A percentile compares a stretch with the other conserved stretches of the same genome.
phyloP scores from a whole-genome alignment of 306 rosid genomes.

The Parietaria judaica region DNA sequence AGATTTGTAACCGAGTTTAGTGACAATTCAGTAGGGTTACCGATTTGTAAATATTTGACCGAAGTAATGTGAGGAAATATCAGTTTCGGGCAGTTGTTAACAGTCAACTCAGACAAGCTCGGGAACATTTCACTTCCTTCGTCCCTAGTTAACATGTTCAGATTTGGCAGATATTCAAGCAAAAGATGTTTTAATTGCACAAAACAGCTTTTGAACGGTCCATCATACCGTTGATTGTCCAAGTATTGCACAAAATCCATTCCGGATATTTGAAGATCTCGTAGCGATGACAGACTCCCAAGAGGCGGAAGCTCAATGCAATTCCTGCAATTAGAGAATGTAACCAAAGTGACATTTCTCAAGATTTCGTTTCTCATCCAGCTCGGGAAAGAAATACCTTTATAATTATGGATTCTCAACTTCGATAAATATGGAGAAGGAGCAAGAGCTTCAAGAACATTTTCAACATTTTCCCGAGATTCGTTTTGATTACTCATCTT shows the following conservation, averaged over 20 bases:
- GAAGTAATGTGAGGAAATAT: no score
- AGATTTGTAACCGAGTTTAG: background rate
- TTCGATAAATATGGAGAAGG: background rate
- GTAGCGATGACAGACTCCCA: conserved; percentile 1
- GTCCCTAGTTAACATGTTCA: conserved; percentile 2
- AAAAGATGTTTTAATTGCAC: background rate
- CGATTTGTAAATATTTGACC: no score
- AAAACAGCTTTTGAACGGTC: background rate
- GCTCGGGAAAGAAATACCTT: background rate
- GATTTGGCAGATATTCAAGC: conserved; percentile 1
- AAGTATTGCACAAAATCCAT: conserved; percentile 1
- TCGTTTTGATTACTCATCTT: background rate
- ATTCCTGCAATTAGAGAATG: background rate
- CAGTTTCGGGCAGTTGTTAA: conserved; percentile 5
- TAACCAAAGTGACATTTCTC: background rate
- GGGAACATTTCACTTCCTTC: conserved; percentile 5
- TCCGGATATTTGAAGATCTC: background rate
- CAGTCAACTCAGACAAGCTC: background rate
- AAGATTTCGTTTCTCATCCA: conserved; percentile 8
- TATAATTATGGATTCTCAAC: background rate
- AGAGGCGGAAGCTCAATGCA: conserved; percentile 11
- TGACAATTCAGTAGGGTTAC: no score
- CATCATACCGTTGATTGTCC: background rate
- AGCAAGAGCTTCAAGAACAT: conserved; percentile 4
- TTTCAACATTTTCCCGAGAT: background rate